A percentile compares a stretch with the other conserved stretches of the same genome.
Evolutionary conservation across 2,329 filamentous ascomycete species (phyloP).

Genomic region (Penicillium palitans): DNA sequence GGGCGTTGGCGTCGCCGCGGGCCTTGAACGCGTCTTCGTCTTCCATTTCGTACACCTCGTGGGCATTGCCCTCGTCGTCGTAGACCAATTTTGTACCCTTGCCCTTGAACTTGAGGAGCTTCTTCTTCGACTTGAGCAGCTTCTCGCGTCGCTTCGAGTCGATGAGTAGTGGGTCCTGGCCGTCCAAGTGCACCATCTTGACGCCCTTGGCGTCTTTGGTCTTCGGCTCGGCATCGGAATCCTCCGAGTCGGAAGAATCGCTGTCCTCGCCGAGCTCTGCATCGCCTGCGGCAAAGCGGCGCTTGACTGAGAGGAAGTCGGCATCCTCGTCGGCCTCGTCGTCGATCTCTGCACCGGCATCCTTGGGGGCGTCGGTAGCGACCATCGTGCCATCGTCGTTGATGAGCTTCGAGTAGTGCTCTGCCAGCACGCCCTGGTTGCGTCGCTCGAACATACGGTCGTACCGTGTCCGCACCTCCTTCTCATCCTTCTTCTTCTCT

Average conservation of each 20-base stretch:
- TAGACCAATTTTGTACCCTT: slow-evolving; percentile 83
- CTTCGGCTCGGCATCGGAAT: slow-evolving; percentile 39
- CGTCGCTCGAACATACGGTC: slow-evolving; percentile 97
- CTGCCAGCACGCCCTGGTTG: slow-evolving; percentile 93
- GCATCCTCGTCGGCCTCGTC: slow-evolving; percentile 66
- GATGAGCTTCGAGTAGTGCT: slow-evolving; percentile 88
- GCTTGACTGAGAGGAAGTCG: slow-evolving; percentile 86
- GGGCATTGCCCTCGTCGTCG: slow-evolving; percentile 85
- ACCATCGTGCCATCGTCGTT: slow-evolving; percentile 55
- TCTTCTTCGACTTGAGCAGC: slow-evolving; percentile 91
- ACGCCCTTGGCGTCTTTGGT: slow-evolving; percentile 42
- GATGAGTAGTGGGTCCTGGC: slow-evolving; percentile 71
- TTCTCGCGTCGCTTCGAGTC: slow-evolving; percentile 96
- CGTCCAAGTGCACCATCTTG: slow-evolving; percentile 53
- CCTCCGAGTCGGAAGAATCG: slow-evolving; percentile 35
- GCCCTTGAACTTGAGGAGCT: slow-evolving; percentile 86
- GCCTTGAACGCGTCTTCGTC: slow-evolving; percentile 77
- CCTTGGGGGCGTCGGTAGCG: slow-evolving; percentile 24
- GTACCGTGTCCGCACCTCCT: slow-evolving; percentile 80
- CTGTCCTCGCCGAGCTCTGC: slow-evolving; percentile 47
- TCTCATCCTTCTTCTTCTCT: slow-evolving; percentile 58
- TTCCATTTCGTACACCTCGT: slow-evolving; percentile 84
- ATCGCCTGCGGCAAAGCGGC: slow-evolving; percentile 73
- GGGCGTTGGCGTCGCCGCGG: slow-evolving; percentile 72
- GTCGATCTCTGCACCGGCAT: slow-evolving; percentile 33